These are phyloP conservation scores for Gastrolobium villosum DNA, from an alignment of 306 rosid genomes.

Conservation along the genomic window DNA sequence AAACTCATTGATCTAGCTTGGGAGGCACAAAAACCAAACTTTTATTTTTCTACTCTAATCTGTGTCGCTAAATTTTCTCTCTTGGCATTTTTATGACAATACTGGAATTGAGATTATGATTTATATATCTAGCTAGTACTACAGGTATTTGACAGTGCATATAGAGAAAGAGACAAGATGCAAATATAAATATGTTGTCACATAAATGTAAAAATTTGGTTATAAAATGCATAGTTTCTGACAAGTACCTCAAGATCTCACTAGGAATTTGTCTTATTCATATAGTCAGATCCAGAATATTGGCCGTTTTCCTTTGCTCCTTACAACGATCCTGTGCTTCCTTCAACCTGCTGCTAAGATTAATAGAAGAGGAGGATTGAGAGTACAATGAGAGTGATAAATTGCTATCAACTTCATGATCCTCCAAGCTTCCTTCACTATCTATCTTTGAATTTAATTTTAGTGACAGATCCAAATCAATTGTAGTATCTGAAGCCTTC, in stretches of 20 bases:
- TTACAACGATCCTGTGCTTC: constrained; percentile 35
- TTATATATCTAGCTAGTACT: not conserved
- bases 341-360: constrained; percentile 53
- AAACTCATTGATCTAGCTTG: not conserved
- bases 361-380: constrained; percentile 34
- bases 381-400: constrained; percentile 68
- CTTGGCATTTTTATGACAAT: not conserved
- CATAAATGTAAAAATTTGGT: not conserved
- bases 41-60: not conserved
- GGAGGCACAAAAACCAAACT: not conserved
- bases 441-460: constrained; percentile 52
- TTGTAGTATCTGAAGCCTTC: constrained; percentile 2
- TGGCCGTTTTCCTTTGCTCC: constrained; percentile 46
- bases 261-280: constrained; percentile 78
- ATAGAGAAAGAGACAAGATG: constrained; percentile 10
- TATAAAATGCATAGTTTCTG: constrained; percentile 44
- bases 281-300: constrained; percentile 84
- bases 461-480: constrained; percentile 45
- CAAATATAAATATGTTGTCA: not conserved
- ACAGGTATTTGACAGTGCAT: constrained; percentile 31
- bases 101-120: not conserved
- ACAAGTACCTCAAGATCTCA: constrained; percentile 86
- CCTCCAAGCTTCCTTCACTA: constrained; percentile 40
- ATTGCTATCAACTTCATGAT: constrained; percentile 54
- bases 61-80: constrained; percentile 10